These are phyloP conservation scores for Avena eriantha DNA, from an alignment of 176 grass and related monocot genomes.

Conservation along the genomic window DNA sequence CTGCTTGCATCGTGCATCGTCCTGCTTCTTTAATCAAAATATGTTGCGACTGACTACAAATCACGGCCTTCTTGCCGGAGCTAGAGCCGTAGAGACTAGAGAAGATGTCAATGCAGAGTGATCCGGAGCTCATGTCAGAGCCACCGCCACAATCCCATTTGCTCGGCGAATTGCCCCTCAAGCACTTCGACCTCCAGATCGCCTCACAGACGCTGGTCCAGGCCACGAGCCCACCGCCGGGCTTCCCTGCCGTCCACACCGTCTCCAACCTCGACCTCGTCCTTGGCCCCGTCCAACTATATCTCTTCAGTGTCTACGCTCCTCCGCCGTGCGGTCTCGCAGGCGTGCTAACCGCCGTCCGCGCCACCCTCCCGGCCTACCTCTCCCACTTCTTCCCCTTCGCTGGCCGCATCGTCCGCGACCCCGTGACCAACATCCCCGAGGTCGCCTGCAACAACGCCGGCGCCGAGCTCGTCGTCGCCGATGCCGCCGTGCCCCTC, in stretches of 20 bases:
- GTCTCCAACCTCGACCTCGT: conserved; percentile 71
- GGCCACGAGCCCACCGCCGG: conserved; percentile 46
- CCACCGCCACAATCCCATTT: not conserved
- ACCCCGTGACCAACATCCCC: conserved; percentile 34
- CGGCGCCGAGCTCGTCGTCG: conserved; percentile 80
- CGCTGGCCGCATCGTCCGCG: conserved; percentile 48
- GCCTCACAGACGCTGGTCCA: conserved; percentile 39
- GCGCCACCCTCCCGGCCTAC: conserved; percentile 40
- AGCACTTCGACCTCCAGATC: conserved; percentile 39
- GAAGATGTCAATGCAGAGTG: too few species aligned
- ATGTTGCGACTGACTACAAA: too few species aligned
- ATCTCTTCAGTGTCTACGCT: conserved; percentile 47
- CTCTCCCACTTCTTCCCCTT: conserved; percentile 63
- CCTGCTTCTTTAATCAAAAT: too few species aligned
- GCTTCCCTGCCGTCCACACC: conserved; percentile 38
- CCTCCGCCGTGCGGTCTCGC: conserved; percentile 15
- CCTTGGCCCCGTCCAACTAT: conserved; percentile 49
- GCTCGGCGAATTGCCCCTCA: conserved; percentile 25
- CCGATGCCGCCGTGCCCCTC: conserved; percentile 49
- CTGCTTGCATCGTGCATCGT: too few species aligned
- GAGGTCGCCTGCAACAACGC: conserved; percentile 54
- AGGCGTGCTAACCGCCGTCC: conserved; percentile 35
- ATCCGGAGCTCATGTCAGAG: too few species aligned
- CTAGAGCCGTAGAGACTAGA: too few species aligned
- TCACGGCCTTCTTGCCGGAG: too few species aligned